A percentile compares a stretch with the other conserved stretches of the same genome.
phyloP scores from a whole-genome alignment of 2,329 filamentous ascomycete species.

The Nakataea oryzae region DNA sequence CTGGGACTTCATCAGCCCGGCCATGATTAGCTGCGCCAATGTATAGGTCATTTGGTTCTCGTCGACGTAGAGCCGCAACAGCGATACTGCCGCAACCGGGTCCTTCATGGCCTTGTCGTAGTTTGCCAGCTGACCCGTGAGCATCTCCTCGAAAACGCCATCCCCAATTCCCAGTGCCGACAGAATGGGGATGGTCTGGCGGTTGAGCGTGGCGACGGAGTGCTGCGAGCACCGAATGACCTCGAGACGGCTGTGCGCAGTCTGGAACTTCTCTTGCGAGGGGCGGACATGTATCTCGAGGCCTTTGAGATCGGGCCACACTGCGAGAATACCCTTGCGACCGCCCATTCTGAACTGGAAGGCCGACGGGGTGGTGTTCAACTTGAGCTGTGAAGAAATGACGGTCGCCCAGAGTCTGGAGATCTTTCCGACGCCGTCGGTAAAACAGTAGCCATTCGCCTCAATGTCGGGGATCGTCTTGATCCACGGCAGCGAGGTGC shows the following conservation, averaged over 20 bases:
- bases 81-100: slow-evolving; percentile 49
- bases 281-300: slow-evolving; percentile 67
- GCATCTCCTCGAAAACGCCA: slow-evolving; percentile 54
- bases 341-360: slow-evolving; percentile 90
- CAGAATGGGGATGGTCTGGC: slow-evolving; percentile 82
- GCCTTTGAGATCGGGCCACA: slow-evolving; percentile 44
- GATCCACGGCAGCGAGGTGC: slow-evolving; percentile 47
- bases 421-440: slow-evolving; percentile 91
- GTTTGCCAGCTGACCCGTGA: slow-evolving; percentile 54
- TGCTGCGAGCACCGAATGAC: slow-evolving; percentile 74
- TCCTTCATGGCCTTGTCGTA: slow-evolving; percentile 63
- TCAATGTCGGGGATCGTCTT: slow-evolving; percentile 61
- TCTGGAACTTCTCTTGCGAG: slow-evolving; percentile 77
- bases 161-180: slow-evolving; percentile 65
- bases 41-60: slow-evolving; percentile 70
- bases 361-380: slow-evolving; percentile 60
- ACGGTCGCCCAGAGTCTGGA: slow-evolving; percentile 66
- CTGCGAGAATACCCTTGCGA: slow-evolving; percentile 77
- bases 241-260: slow-evolving; percentile 44
- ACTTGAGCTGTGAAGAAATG: slow-evolving; percentile 58
- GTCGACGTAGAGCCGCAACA: slow-evolving; percentile 70
- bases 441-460: slow-evolving; percentile 62
- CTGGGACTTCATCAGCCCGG: slow-evolving; percentile 61
- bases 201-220: slow-evolving; percentile 71
- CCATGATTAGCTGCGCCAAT: slow-evolving; percentile 65